These are phyloP conservation scores for Larix kaempferi DNA, from an alignment of 75 land plant species.

Conservation along the genomic window DNA sequence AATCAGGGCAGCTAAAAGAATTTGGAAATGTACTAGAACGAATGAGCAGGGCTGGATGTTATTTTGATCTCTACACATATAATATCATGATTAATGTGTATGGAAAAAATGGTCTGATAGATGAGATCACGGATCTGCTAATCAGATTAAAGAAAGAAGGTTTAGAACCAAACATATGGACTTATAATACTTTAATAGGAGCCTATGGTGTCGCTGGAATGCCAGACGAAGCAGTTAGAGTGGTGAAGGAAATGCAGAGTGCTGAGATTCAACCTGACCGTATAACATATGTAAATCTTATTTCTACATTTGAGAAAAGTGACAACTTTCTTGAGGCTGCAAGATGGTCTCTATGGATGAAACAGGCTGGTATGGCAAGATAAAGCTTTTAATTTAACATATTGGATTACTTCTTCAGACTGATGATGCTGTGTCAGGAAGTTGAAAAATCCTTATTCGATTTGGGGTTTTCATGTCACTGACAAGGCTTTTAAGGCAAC, in stretches of 20 bases:
- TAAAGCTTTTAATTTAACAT: neutral
- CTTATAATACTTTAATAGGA: constrained; percentile 82
- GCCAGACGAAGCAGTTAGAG: constrained; percentile 74
- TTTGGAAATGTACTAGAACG: constrained; percentile 51
- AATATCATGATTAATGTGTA: constrained; percentile 87
- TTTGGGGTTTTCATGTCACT: neutral
- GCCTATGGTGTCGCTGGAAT: constrained; percentile 83
- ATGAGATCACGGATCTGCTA: constrained; percentile 56
- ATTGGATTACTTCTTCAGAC: neutral
- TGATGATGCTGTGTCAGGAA: neutral
- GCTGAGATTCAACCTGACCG: constrained; percentile 62
- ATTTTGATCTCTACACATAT: constrained; percentile 65
- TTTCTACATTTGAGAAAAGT: constrained; percentile 59
- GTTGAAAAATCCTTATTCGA: too few relatives aligned
- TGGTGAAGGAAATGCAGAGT: constrained; percentile 68
- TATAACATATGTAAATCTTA: constrained; percentile 61
- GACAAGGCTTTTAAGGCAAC: neutral
- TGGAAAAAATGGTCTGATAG: constrained; percentile 67
- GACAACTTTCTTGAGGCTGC: constrained; percentile 67
- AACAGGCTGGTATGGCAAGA: constrained; percentile 28
- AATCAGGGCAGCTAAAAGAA: constrained; percentile 55
- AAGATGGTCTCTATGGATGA: constrained; percentile 67
- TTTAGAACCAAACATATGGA: constrained; percentile 65
- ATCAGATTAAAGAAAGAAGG: constrained; percentile 54
- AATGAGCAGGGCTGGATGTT: constrained; percentile 57